These are phyloP conservation scores for Parietaria judaica DNA, from an alignment of 306 rosid genomes.

Conservation along the genomic window DNA sequence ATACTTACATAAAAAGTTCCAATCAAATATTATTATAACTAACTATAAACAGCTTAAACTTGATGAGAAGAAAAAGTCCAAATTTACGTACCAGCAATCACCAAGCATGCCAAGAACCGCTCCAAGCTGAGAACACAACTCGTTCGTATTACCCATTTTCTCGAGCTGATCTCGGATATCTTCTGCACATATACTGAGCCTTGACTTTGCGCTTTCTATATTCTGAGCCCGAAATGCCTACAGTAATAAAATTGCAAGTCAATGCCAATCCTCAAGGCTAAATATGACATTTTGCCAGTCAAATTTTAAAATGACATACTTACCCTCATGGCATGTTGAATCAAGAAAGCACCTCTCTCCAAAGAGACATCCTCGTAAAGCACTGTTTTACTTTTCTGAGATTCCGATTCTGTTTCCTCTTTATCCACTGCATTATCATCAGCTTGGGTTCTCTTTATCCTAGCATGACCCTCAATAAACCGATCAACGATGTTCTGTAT, in stretches of 20 bases:
- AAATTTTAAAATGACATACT: slow-evolving; percentile 12
- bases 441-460: slow-evolving; percentile 69
- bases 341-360: slow-evolving; percentile 95
- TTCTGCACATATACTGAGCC: slow-evolving; percentile 74
- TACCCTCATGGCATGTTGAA: slow-evolving; percentile 99
- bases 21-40: too few relatives aligned
- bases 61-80: too few relatives aligned
- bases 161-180: slow-evolving; percentile 72
- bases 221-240: slow-evolving; percentile 96
- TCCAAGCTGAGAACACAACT: slow-evolving; percentile 94
- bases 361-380: slow-evolving; percentile 86
- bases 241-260: not conserved
- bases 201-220: slow-evolving; percentile 87
- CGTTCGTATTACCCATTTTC: slow-evolving; percentile 60
- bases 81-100: slow-evolving; percentile 73
- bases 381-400: slow-evolving; percentile 34
- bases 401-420: slow-evolving; percentile 40
- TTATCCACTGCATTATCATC: slow-evolving; percentile 21
- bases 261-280: not conserved
- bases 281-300: not conserved
- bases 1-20: too few relatives aligned
- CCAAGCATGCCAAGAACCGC: slow-evolving; percentile 99
- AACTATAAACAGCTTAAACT: too few relatives aligned
- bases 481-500: slow-evolving; percentile 80
- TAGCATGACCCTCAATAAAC: slow-evolving; percentile 95